Base-by-base conservation (phyloP, 148 eudicot genomes). In the Arctostaphylos glauca region DNA sequence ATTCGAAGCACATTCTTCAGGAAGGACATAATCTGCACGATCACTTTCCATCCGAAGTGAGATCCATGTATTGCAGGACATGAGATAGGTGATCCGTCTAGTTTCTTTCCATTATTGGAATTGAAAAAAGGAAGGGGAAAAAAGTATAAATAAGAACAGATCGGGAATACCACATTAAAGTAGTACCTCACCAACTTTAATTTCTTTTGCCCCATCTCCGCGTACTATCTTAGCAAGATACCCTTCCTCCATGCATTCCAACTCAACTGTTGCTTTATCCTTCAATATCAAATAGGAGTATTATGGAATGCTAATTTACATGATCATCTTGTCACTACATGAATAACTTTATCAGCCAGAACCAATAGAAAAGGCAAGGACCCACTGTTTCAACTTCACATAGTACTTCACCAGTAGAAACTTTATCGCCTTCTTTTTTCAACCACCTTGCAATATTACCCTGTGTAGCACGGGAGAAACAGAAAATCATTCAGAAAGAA, bases 171-270 rank as follows among this genome's bases (percentile, higher is more conserved):
- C 19, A 41, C 21, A 80, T 2, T 25, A 18, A 64, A 49, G 55
- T 79, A 81, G 74, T 91, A 94, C 97, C 97, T 93, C 97, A 14
- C 95, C 97, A 91, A 94, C 98, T 96, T 94, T 74, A 82, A 96
- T 91, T 81, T 93, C 95, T 88, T 92, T 94, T 62, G 91, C 78
- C 59, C 98, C 98, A 73, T 94, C 98, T 62, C 89, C 98, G 41
- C 79, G 90, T 83, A 94, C 50, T 71, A 96, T 96, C 91, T 96
- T 94, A 86, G 99, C 99, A 49, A 94, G 88, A 87, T 88, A 96
- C 55, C 99, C 99, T 67, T 96, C 98, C 89, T 96, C 98, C 99
- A 96, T 94, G 89, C 93, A 91, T 85, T 96, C 99, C 99, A 96
- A 92, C 86, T 96, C 99, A 50, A 96, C 99, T 16, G 98, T 96